phyloP scores from a whole-genome alignment of 306 rosid species.

The Lathyrus aphaca region DNA sequence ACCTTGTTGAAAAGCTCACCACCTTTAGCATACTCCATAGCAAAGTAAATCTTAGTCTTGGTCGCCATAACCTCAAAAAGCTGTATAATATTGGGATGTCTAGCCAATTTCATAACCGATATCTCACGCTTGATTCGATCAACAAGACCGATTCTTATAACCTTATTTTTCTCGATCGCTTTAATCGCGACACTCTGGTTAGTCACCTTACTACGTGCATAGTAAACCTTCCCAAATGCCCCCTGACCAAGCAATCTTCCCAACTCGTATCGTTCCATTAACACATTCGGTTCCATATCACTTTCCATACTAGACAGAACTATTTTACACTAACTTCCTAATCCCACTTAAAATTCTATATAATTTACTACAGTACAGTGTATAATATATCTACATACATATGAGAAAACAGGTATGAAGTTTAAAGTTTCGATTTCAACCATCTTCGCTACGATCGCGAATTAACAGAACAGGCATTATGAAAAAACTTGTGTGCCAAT shows the following conservation, averaged over 20 bases:
- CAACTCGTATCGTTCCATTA: slow-evolving; percentile 70
- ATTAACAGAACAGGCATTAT: slow-evolving; percentile 50
- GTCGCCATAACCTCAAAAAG: slow-evolving; percentile 92
- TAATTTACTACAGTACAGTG: slow-evolving; percentile 24
- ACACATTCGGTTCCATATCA: slow-evolving; percentile 42
- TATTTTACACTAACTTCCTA: slow-evolving; percentile 18
- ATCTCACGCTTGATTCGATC: slow-evolving; percentile 79
- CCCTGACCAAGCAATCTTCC: slow-evolving; percentile 90
- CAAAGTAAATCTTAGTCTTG: slow-evolving; percentile 82
- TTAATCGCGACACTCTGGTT: slow-evolving; percentile 85
- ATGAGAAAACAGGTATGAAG: neutral
- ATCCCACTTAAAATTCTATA: slow-evolving; percentile 32
- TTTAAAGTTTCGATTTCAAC: slow-evolving; percentile 46
- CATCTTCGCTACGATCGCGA: slow-evolving; percentile 56
- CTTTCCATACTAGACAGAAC: slow-evolving; percentile 61
- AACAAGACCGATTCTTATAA: slow-evolving; percentile 55
- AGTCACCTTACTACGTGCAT: slow-evolving; percentile 64
- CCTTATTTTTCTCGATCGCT: slow-evolving; percentile 73
- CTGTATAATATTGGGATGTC: slow-evolving; percentile 76
- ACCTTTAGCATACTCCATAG: slow-evolving; percentile 85
- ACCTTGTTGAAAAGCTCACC: slow-evolving; percentile 87
- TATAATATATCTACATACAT: slow-evolving; percentile 39
- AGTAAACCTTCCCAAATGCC: slow-evolving; percentile 81
- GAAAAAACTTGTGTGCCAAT: slow-evolving; percentile 44
- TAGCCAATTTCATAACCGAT: slow-evolving; percentile 72